Evolutionary conservation across 176 grass and related monocot genomes (phyloP).

Genomic region (Coix lacrymajobi): DNA sequence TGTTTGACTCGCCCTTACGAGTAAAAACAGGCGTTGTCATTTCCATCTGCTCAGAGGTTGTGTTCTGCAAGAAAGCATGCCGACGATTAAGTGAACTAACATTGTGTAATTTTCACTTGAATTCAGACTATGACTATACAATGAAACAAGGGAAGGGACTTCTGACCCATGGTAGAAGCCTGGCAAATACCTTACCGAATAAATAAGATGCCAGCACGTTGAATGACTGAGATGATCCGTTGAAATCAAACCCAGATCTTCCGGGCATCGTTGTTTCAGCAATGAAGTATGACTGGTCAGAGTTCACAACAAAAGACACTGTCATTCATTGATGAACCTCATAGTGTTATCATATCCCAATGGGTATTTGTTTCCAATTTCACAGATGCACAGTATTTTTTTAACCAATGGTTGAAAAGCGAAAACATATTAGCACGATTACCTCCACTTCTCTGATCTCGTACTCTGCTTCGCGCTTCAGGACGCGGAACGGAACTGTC

Average conservation of each 20-base stretch:
- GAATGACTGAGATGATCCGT: conserved; percentile 73
- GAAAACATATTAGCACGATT: not conserved
- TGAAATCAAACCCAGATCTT: conserved; percentile 75
- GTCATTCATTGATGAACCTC: not conserved
- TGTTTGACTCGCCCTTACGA: conserved; percentile 32
- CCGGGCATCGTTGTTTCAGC: conserved; percentile 79
- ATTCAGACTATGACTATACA: not conserved
- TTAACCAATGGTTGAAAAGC: not conserved
- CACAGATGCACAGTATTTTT: not conserved
- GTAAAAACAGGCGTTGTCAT: conserved; percentile 94
- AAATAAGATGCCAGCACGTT: conserved; percentile 76
- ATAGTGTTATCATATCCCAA: not conserved
- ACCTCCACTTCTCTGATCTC: conserved; percentile 96
- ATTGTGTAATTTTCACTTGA: not conserved
- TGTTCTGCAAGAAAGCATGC: conserved; percentile 54
- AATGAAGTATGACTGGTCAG: conserved; percentile 67
- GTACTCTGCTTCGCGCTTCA: conserved; percentile 59
- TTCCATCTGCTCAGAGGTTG: conserved; percentile 65
- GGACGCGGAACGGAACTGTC: conserved; percentile 54
- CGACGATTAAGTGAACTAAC: not conserved
- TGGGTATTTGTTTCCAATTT: not conserved
- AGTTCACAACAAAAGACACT: not conserved
- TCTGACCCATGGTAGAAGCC: not conserved
- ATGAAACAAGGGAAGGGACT: not conserved
- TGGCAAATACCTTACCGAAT: conserved; percentile 88